Evolutionary conservation across 495 filamentous ascomycete species (phyloP).

Genomic region (Diplogelasinospora grovesii): DNA sequence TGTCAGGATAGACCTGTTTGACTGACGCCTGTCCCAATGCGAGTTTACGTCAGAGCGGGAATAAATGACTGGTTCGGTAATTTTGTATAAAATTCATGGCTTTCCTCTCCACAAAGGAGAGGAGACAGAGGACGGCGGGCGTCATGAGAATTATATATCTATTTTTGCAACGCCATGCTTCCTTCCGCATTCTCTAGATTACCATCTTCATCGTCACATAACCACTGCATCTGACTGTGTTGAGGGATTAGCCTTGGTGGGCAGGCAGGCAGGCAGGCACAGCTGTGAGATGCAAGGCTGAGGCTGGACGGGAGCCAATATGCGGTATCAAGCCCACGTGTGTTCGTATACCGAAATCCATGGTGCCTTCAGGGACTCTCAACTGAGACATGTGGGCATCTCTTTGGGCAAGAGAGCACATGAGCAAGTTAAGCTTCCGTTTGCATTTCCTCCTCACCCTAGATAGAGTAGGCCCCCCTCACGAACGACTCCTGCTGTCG

Average conservation of each 20-base stretch:
- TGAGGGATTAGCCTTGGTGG: not conserved
- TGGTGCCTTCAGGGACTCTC: not conserved
- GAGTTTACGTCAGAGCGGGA: not conserved
- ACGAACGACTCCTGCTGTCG: too few species aligned
- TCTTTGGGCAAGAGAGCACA: slow-evolving; percentile 1
- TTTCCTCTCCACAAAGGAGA: too few species aligned
- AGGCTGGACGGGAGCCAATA: slow-evolving; percentile 21
- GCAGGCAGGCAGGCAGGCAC: not conserved
- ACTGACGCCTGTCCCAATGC: slow-evolving; percentile 6
- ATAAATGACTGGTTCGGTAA: too few species aligned
- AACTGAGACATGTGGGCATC: slow-evolving; percentile 3
- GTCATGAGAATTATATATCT: too few species aligned
- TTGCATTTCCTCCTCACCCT: too few species aligned
- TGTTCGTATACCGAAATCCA: slow-evolving; percentile 1
- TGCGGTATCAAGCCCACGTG: slow-evolving; percentile 27
- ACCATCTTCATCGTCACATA: not conserved
- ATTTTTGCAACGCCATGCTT: not conserved
- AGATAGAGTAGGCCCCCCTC: too few species aligned
- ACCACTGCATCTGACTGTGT: not conserved
- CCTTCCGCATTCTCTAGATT: not conserved
- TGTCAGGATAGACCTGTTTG: too few species aligned
- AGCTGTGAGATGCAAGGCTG: too few species aligned
- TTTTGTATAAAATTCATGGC: too few species aligned
- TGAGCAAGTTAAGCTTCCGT: too few species aligned
- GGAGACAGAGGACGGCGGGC: too few species aligned